Percentiles rank a stretch among this genome's conserved stretches.
Conservation (phyloP, 306 rosid species). For the Casuarina cunninghamiana region DNA sequence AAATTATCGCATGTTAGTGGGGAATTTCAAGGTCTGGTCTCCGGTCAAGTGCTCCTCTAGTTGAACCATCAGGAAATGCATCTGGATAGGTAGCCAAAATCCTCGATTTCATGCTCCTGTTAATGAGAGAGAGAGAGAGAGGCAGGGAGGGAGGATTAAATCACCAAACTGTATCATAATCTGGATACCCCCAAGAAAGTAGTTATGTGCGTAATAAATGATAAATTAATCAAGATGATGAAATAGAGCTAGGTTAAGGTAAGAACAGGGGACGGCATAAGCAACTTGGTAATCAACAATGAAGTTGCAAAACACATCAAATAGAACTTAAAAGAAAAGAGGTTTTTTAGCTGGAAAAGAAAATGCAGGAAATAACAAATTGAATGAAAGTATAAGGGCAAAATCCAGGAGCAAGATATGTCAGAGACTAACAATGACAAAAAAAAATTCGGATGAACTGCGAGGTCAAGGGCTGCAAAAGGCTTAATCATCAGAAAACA, state of each 20-base stretch:
- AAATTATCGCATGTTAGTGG: slow-evolving; percentile 23
- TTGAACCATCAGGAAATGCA: slow-evolving; percentile 69
- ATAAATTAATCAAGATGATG: not conserved
- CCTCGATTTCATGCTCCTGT: slow-evolving; percentile 85
- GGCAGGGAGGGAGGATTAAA: not conserved
- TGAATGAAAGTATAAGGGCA: not conserved
- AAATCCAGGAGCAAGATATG: not conserved
- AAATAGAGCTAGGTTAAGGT: not conserved
- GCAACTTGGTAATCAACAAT: not conserved
- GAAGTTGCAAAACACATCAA: not conserved
- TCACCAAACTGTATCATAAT: not conserved
- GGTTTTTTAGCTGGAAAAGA: not conserved
- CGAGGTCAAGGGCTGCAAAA: not conserved
- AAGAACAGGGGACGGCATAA: not conserved
- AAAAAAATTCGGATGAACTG: not conserved
- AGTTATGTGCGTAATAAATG: not conserved
- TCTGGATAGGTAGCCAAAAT: slow-evolving; percentile 74
- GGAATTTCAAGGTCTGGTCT: slow-evolving; percentile 95
- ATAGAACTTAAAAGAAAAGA: not conserved
- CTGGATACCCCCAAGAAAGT: not conserved
- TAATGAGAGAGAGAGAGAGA: not conserved
- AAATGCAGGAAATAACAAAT: not conserved
- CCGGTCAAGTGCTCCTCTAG: slow-evolving; percentile 51
- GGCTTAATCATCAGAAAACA: not conserved
- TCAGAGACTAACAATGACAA: not conserved